phyloP scores from a whole-genome alignment of 78 protist genomes.

The Cavenderia fasciculata region DNA sequence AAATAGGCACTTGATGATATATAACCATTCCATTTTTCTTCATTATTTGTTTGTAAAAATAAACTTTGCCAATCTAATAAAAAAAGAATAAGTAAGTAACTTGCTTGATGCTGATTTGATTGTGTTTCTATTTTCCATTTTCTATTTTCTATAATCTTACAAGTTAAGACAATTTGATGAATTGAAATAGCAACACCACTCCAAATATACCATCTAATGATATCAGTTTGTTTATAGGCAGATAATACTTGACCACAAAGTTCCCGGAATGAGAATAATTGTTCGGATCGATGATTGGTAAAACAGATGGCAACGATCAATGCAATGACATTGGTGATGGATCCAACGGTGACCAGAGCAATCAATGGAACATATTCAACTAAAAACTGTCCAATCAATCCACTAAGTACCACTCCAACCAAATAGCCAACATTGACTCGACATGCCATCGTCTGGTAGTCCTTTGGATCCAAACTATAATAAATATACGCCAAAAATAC shows the following conservation, averaged over 20 bases:
- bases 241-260: background rate
- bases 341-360: conserved; percentile 6
- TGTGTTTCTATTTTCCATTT: too few species aligned
- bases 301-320: conserved; percentile 10
- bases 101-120: too few species aligned
- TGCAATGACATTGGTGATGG: conserved; percentile 10
- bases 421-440: conserved; percentile 57
- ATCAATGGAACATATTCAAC: conserved; percentile 23
- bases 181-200: conserved; percentile 62
- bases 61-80: conserved; percentile 49
- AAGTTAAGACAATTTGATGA: conserved; percentile 64
- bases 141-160: background rate
- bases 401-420: conserved; percentile 44
- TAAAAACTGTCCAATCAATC: conserved; percentile 25
- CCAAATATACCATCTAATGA: conserved; percentile 55
- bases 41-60: conserved; percentile 23
- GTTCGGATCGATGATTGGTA: background rate
- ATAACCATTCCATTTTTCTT: conserved; percentile 45
- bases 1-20: conserved; percentile 43
- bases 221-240: conserved; percentile 38
- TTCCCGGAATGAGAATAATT: conserved; percentile 8
- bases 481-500: conserved; percentile 49
- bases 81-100: background rate
- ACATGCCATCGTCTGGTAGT: conserved; percentile 52
- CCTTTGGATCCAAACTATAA: conserved; percentile 30